These are phyloP conservation scores for Ottelia alismoides DNA, from an alignment of 106 monocot genomes.

Conservation along the genomic window DNA sequence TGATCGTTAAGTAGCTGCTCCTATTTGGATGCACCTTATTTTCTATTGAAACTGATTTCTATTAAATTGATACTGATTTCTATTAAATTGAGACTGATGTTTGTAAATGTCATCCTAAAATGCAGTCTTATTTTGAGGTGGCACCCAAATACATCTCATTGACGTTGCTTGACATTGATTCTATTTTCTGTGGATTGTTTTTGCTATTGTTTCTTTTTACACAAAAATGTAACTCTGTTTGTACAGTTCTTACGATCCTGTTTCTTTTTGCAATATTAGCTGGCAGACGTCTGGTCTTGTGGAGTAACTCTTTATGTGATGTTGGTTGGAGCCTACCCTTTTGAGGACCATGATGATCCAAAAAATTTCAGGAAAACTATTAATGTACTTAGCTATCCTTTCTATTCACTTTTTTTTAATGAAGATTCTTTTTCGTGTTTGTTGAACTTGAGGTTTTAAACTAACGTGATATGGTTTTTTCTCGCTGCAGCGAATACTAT, in stretches of 20 bases:
- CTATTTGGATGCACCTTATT: too few relatives aligned
- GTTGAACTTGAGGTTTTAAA: not conserved
- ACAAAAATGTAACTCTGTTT: too few relatives aligned
- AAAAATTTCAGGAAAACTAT: conserved; percentile 15
- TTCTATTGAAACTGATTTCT: too few relatives aligned
- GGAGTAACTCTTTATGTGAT: conserved; percentile 12
- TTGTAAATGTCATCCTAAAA: too few relatives aligned
- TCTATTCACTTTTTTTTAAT: not conserved
- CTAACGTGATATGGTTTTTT: not conserved
- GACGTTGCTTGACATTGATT: too few relatives aligned
- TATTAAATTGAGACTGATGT: too few relatives aligned
- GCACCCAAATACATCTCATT: too few relatives aligned
- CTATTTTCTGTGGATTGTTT: too few relatives aligned
- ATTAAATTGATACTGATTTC: too few relatives aligned
- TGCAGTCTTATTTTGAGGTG: not conserved
- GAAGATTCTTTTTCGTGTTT: too few relatives aligned
- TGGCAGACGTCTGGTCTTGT: conserved; percentile 15
- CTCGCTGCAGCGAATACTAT: conserved; percentile 52
- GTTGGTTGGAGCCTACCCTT: conserved; percentile 13
- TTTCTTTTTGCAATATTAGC: conserved; percentile 1
- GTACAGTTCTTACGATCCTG: not conserved
- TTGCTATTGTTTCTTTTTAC: too few relatives aligned
- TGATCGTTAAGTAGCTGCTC: too few relatives aligned
- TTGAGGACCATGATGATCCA: conserved; percentile 11
- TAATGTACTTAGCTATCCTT: conserved; percentile 4